phyloP scores from a whole-genome alignment of 1,139 yeast species.

The Magnusiomyces ingens region DNA sequence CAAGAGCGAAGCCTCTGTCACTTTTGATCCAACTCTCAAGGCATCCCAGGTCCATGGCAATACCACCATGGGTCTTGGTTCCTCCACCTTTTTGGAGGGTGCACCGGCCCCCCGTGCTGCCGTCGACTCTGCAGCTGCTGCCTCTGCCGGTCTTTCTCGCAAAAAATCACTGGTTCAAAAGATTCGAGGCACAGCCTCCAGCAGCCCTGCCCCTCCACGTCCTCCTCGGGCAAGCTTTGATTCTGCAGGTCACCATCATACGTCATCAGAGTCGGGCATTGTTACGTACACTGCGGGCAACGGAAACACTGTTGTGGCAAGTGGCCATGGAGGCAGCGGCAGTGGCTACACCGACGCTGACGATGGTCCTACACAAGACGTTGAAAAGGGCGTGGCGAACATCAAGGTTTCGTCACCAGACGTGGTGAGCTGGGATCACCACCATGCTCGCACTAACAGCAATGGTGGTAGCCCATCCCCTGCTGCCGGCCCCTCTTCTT shows the following conservation, averaged over 20 bases:
- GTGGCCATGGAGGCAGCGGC: too few species aligned
- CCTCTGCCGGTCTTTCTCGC: slow-evolving; percentile 26
- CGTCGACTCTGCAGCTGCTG: slow-evolving; percentile 34
- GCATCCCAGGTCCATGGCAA: slow-evolving; percentile 77
- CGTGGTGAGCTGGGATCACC: slow-evolving; percentile 3
- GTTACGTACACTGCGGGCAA: too few species aligned
- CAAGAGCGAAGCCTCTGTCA: slow-evolving; percentile 13
- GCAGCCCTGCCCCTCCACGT: slow-evolving; percentile 1
- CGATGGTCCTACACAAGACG: too few species aligned
- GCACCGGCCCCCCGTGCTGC: slow-evolving; percentile 78
- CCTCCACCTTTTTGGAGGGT: slow-evolving; percentile 88
- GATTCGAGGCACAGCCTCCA: slow-evolving; percentile 35
- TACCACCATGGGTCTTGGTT: slow-evolving; percentile 80
- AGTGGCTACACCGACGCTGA: too few species aligned
- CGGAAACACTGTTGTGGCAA: too few species aligned
- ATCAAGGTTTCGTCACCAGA: slow-evolving; percentile 1
- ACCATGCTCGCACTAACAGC: not conserved
- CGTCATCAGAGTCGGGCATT: too few species aligned
- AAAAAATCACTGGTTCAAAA: slow-evolving; percentile 73
- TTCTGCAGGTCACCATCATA: not conserved
- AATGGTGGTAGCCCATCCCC: too few species aligned
- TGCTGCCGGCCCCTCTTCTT: not conserved
- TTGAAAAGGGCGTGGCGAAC: too few species aligned
- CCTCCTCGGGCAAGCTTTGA: slow-evolving; percentile 2
- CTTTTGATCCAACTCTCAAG: slow-evolving; percentile 62